These are phyloP conservation scores for Pythium sp. DNA, from an alignment of 352 stramenopile genomes.

Conservation along the genomic window DNA sequence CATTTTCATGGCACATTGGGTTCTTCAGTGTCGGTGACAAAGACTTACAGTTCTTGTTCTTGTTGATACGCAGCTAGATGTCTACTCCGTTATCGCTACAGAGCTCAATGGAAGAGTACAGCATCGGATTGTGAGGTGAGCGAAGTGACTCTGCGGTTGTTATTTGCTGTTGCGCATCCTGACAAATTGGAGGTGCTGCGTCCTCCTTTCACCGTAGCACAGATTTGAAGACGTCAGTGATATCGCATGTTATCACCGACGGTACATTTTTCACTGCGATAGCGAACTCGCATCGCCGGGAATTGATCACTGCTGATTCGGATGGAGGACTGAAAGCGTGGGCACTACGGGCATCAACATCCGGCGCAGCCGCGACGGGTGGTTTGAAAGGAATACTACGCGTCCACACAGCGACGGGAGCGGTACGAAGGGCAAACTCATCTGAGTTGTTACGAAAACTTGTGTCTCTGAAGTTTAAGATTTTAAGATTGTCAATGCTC, in stretches of 20 bases:
- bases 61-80: conserved; percentile 30
- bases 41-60: not conserved
- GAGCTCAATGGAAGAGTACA: conserved; percentile 29
- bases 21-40: not conserved
- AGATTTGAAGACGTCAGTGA: conserved; percentile 38
- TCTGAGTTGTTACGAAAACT: too few relatives aligned
- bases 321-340: conserved; percentile 58
- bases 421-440: conserved; percentile 14
- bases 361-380: conserved; percentile 20
- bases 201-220: conserved; percentile 19
- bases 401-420: conserved; percentile 36
- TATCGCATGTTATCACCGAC: conserved; percentile 32
- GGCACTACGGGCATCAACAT: conserved; percentile 27
- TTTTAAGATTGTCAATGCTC: too few relatives aligned
- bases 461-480: not conserved
- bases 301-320: conserved; percentile 49
- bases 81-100: conserved; percentile 35
- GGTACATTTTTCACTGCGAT: conserved; percentile 32
- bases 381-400: conserved; percentile 51
- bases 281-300: conserved; percentile 37
- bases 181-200: not conserved
- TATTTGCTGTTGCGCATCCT: not conserved
- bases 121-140: conserved; percentile 46
- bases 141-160: not conserved
- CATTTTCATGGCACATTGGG: not conserved